phyloP scores from a whole-genome alignment of 768 basidiomycete genomes.

The Symmetrospora coprosmae region DNA sequence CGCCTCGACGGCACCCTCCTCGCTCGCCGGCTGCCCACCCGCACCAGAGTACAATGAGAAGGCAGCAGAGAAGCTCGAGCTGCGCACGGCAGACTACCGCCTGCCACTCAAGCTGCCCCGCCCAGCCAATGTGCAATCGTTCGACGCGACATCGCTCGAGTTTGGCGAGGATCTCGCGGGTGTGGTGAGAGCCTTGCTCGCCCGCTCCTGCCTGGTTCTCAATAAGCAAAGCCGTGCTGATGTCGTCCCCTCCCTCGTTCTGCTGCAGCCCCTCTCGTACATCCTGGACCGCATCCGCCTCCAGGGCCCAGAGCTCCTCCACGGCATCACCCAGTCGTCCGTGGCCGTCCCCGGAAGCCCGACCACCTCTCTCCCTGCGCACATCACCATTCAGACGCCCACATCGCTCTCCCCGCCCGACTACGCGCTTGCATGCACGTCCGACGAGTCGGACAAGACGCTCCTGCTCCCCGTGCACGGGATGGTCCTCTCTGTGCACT shows the following conservation, averaged over 20 bases:
- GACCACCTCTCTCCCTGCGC: neutral
- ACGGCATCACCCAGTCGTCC: neutral
- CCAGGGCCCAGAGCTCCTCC: slow-evolving; percentile 19
- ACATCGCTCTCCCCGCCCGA: slow-evolving; percentile 40
- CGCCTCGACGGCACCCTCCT: too few relatives aligned
- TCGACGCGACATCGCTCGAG: slow-evolving; percentile 3
- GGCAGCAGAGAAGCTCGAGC: too few relatives aligned
- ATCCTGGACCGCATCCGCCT: neutral
- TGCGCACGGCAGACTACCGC: neutral
- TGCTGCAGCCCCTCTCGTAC: neutral
- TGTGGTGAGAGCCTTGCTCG: slow-evolving; percentile 9
- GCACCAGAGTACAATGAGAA: too few relatives aligned
- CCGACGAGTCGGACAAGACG: slow-evolving; percentile 42
- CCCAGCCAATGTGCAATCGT: neutral
- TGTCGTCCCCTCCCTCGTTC: too few relatives aligned
- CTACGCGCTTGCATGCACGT: slow-evolving; percentile 48
- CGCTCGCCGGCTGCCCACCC: too few relatives aligned
- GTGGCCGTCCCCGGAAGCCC: slow-evolving; percentile 17
- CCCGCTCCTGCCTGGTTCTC: neutral
- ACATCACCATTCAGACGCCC: neutral
- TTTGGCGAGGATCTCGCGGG: slow-evolving; percentile 23
- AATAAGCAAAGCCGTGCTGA: too few relatives aligned
- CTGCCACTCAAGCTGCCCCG: slow-evolving; percentile 23
- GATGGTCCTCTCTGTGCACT: slow-evolving; percentile 50
- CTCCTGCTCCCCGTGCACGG: slow-evolving; percentile 51